Base-by-base conservation (phyloP, 1,284 basidiomycete species). In the Ceratobasidium sp. region DNA sequence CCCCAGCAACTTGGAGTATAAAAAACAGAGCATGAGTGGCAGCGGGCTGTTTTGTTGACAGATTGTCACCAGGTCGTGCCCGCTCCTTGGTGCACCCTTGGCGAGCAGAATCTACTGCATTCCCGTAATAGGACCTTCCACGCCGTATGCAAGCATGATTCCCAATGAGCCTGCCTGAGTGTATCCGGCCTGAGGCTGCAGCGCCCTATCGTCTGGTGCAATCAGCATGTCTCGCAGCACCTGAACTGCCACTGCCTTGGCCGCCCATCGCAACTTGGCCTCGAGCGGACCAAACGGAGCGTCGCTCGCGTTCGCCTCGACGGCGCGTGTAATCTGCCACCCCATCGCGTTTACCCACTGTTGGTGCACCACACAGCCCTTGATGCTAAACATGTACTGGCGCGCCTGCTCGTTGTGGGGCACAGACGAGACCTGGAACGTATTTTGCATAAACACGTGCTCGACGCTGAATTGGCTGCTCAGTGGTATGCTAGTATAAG, bases 341-440 rank as follows among this genome's bases (percentile, higher is more conserved):
- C 89, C 89, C 71, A 97, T 85, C 19, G 89, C 89, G 0, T 88
- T 87, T 0, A 88, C 88, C 94, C 95, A 97, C 79, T 91, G 89
- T 77, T 91, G 88, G 22, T 91, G 89, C 34, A 92, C 87, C 22
- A 92, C 85, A 0, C 90, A 87, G 80, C 95, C 93, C 68, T 92
- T 89, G 56, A 97, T 91, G 80, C 94, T 95, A 86, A 97, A 97
- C 90, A 97, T 95, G 84, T 98, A 98, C 82, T 92, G 91, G 79
- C 95, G 89, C 83, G 92, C 93, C 76, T 85, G 79, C 34, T 90
- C 90, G 19, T 86, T 83, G 79, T 92, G 91, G 79, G 92, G 92
- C 57, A 89, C 80, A 84, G 98, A 98, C 2, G 94, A 91, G 29
- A 98, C 84, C 82, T 97, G 94, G 86, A 98, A 96, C 0, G 95